These are phyloP conservation scores for Aegilops bicornis DNA, from an alignment of 176 grass and related monocot genomes.

Conservation along the genomic window DNA sequence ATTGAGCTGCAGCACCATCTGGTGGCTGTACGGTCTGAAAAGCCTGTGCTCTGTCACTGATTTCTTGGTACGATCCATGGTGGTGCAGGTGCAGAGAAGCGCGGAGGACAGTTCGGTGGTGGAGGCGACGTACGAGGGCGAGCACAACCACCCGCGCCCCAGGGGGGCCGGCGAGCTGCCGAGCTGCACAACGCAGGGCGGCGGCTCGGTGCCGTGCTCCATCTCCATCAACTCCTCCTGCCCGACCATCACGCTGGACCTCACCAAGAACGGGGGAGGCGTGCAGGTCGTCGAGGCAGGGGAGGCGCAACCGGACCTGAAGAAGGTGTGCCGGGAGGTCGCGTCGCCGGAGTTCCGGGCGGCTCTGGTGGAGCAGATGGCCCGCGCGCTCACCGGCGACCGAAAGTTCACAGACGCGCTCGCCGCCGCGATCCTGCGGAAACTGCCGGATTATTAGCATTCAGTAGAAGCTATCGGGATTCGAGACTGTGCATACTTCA, in stretches of 20 bases:
- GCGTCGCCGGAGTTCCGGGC: conserved; percentile 56
- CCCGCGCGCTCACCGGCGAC: conserved; percentile 57
- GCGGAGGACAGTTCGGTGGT: conserved; percentile 77
- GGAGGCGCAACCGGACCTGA: conserved; percentile 16
- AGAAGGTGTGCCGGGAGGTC: conserved; percentile 41
- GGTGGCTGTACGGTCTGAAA: not conserved
- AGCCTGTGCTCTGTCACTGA: not conserved
- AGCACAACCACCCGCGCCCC: conserved; percentile 72
- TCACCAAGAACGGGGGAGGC: conserved; percentile 35
- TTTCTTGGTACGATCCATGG: not conserved
- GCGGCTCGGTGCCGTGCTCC: conserved; percentile 50
- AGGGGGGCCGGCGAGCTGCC: conserved; percentile 9
- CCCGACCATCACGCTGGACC: conserved; percentile 72
- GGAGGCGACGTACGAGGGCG: conserved; percentile 84
- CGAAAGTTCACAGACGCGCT: conserved; percentile 55
- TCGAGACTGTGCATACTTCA: not conserved
- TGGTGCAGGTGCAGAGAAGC: conserved; percentile 79
- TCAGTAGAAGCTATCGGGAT: not conserved
- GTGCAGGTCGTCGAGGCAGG: not conserved
- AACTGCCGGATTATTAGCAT: conserved; percentile 38
- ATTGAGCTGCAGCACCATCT: too few relatives aligned
- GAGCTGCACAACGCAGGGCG: not conserved
- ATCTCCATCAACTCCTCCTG: conserved; percentile 55
- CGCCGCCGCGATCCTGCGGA: conserved; percentile 58
- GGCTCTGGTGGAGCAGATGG: conserved; percentile 69